Evolutionary conservation across 2,329 filamentous ascomycete genomes (phyloP), one percentile per base, ranked within the genome.

Genomic region (Clarireedia monteithiana): DNA sequence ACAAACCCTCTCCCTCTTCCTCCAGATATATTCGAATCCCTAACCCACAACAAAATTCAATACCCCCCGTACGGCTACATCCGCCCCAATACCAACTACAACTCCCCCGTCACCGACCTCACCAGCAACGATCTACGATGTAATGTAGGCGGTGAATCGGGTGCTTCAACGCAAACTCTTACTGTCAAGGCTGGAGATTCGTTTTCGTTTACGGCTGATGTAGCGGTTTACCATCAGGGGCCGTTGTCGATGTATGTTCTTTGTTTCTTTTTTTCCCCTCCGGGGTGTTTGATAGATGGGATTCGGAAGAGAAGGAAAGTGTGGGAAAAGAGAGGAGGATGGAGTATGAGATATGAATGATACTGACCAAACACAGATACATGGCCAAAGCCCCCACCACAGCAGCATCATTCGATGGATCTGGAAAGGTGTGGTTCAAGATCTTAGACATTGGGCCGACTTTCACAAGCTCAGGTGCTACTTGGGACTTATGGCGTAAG

Each of bases 51-150:
- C n/a, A 60, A 58, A n/a, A 62, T 58, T 4, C 39, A 59, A 34
- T 63, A 60, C 38, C 51, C 65, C 3, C 76, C 72, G 2, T 84
- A 83, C 64, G 64, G 69, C 23, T 76, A 78, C 17, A 82, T 82
- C 5, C 69, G 73, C n/a, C 70, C 69, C 34, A 68, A 67, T 44
- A 63, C 62, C 23, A 67, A 67, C 24, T 81, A 83, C 65, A 75
- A 77, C 50, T 73, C 83, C 59, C 74, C 74, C 5, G 63, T 85
- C 10, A 71, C 69, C 9, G 62, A 60, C 36, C 52, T 64, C 24
- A 59, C 55, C 7, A 62, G 59, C 9, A 63, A 50, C 40, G 64
- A 65, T 57, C 46, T 65, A 72, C 67, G 75, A 49, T 78, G 75
- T 67, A 77, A 78, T 66, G 69, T 71, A 6, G 64, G 64, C 55